Evolutionary conservation across 2,329 filamentous ascomycete species (phyloP).

Genomic region (Arthrobotrys musiformis): DNA sequence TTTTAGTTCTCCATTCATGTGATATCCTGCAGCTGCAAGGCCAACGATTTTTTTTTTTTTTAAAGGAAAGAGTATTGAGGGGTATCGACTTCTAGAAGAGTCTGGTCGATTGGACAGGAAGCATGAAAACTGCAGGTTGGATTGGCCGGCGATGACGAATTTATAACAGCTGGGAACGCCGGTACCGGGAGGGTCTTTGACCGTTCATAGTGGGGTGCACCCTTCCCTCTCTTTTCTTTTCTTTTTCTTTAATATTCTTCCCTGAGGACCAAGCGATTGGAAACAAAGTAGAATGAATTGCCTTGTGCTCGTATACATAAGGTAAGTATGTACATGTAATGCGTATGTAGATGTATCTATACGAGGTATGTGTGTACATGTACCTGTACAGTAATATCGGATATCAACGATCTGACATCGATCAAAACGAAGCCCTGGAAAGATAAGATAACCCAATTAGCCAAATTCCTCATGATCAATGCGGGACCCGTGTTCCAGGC

Average conservation of each 20-base stretch:
- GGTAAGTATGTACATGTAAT: background rate
- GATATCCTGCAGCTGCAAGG: background rate
- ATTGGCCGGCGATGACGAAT: constrained; percentile 7
- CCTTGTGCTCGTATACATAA: too few relatives aligned
- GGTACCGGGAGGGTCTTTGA: constrained; percentile 3
- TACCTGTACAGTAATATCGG: background rate
- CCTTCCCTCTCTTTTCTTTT: background rate
- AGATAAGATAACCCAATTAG: background rate
- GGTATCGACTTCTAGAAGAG: background rate
- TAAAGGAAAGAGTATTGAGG: background rate
- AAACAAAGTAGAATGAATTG: too few relatives aligned
- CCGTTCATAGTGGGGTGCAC: too few relatives aligned
- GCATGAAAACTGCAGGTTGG: background rate
- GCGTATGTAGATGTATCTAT: too few relatives aligned
- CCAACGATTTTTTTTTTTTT: too few relatives aligned
- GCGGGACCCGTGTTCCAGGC: too few relatives aligned
- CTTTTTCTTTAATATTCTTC: background rate
- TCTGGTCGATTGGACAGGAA: background rate
- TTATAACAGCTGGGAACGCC: background rate
- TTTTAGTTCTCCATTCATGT: too few relatives aligned
- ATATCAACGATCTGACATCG: background rate
- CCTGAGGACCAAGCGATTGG: too few relatives aligned
- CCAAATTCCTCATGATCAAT: too few relatives aligned
- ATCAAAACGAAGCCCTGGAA: too few relatives aligned
- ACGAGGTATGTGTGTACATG: background rate